Evolutionary conservation across 148 eudicot genomes (phyloP).

Genomic region (Camellia japonica): DNA sequence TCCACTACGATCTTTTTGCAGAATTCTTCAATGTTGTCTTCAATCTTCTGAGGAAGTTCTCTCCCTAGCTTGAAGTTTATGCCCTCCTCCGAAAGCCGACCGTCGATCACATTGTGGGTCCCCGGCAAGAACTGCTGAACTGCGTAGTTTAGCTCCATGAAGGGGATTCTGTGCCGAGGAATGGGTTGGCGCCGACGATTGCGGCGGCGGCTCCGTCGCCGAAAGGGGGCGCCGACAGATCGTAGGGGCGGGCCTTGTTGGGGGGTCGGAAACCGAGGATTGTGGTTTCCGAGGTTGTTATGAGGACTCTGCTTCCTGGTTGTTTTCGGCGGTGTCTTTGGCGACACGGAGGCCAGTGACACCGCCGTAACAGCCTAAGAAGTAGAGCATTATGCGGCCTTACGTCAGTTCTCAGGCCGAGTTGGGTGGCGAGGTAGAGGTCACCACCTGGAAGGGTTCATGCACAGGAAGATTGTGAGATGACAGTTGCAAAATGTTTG

Average conservation of each 20-base stretch:
- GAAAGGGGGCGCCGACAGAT: slow-evolving; percentile 81
- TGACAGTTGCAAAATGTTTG: too few relatives aligned
- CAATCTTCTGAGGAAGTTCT: slow-evolving; percentile 62
- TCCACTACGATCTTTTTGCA: slow-evolving; percentile 63
- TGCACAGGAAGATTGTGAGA: too few relatives aligned
- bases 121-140: slow-evolving; percentile 70
- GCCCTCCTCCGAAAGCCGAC: slow-evolving; percentile 61
- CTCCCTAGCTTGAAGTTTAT: slow-evolving; percentile 69
- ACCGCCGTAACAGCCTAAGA: slow-evolving; percentile 77
- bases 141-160: slow-evolving; percentile 62
- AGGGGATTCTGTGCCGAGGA: slow-evolving; percentile 36
- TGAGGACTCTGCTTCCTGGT: slow-evolving; percentile 64
- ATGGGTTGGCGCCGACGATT: slow-evolving; percentile 50
- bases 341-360: slow-evolving; percentile 72
- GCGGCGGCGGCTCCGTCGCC: slow-evolving; percentile 84
- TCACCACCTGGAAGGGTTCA: slow-evolving; percentile 45
- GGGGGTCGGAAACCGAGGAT: slow-evolving; percentile 79
- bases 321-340: slow-evolving; percentile 78
- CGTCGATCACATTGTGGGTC: slow-evolving; percentile 61
- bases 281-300: slow-evolving; percentile 72
- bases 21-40: slow-evolving; percentile 68
- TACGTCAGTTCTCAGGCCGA: slow-evolving; percentile 56
- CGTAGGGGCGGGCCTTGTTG: slow-evolving; percentile 68
- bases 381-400: slow-evolving; percentile 81
- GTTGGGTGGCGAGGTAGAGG: slow-evolving; percentile 55